Conservation (phyloP, 352 stramenopile species). For the Globisporangium spinosum region DNA sequence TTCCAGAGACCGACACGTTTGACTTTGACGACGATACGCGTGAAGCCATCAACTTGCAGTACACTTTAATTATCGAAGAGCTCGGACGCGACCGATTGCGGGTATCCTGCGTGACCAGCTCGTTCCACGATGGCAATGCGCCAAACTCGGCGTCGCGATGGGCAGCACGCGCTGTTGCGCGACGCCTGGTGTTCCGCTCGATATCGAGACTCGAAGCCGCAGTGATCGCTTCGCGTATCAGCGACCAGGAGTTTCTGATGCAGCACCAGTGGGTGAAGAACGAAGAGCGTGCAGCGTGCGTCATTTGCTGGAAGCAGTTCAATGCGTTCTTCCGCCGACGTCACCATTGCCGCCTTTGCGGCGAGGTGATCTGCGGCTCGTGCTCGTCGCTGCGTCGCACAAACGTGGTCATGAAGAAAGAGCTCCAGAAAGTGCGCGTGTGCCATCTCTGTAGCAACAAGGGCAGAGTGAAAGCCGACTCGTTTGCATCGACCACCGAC, state of each 20-base stretch:
- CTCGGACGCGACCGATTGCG: constrained; percentile 40
- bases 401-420: constrained; percentile 30
- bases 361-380: constrained; percentile 55
- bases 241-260: constrained; percentile 34
- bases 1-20: constrained; percentile 22
- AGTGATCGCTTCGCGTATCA: constrained; percentile 43
- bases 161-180: constrained; percentile 35
- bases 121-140: constrained; percentile 41
- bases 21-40: constrained; percentile 10
- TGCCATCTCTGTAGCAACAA: constrained; percentile 68
- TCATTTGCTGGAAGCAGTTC: constrained; percentile 69
- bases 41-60: constrained; percentile 50
- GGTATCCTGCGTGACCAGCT: constrained; percentile 54
- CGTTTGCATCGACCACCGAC: constrained; percentile 29
- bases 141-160: constrained; percentile 29
- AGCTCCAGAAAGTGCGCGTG: constrained; percentile 53
- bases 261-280: constrained; percentile 65
- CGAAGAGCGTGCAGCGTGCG: constrained; percentile 45
- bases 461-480: constrained; percentile 29
- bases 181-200: constrained; percentile 42
- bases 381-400: constrained; percentile 48
- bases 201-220: constrained; percentile 46
- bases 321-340: constrained; percentile 48
- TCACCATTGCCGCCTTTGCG: constrained; percentile 66
- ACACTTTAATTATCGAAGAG: constrained; percentile 64